phyloP scores from a whole-genome alignment of 2,329 filamentous ascomycete genomes.

The Magnaporthiopsis incrustans region DNA sequence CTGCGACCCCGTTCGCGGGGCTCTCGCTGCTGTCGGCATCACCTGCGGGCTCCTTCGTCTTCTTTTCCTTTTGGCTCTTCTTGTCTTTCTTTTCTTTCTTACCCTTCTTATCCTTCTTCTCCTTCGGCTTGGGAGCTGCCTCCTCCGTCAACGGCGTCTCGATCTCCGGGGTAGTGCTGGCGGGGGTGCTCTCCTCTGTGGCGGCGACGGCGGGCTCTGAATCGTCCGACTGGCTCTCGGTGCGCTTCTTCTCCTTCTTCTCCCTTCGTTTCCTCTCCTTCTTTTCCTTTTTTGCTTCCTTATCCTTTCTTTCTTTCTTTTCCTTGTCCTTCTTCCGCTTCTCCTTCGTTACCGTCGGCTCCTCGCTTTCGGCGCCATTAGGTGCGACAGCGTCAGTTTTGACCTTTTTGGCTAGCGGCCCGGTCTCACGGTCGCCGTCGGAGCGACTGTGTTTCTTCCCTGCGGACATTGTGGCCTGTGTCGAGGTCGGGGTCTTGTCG shows the following conservation, averaged over 20 bases:
- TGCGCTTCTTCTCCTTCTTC: slow-evolving; percentile 11
- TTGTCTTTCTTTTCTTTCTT: slow-evolving; percentile 23
- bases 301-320: slow-evolving; percentile 32
- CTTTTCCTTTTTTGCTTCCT: slow-evolving; percentile 27
- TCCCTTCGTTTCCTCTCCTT: slow-evolving; percentile 32
- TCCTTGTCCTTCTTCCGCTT: slow-evolving; percentile 33
- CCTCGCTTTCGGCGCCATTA: slow-evolving; percentile 18
- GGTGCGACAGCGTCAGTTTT: slow-evolving; percentile 17
- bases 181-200: slow-evolving; percentile 1
- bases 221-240: slow-evolving; percentile 5
- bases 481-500: neutral
- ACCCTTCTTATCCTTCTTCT: slow-evolving; percentile 24
- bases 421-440: slow-evolving; percentile 16
- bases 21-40: slow-evolving; percentile 8
- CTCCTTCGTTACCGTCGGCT: slow-evolving; percentile 11
- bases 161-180: neutral
- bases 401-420: slow-evolving; percentile 16
- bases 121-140: slow-evolving; percentile 16
- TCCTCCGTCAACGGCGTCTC: slow-evolving; percentile 5
- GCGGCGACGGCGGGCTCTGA: slow-evolving; percentile 3
- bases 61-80: slow-evolving; percentile 22
- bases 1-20: slow-evolving; percentile 2
- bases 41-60: slow-evolving; percentile 16
- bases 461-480: slow-evolving; percentile 14
- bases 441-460: slow-evolving; percentile 18